Base-by-base conservation (phyloP, 805 yeast genomes). In the Saturnispora ahearnii region DNA sequence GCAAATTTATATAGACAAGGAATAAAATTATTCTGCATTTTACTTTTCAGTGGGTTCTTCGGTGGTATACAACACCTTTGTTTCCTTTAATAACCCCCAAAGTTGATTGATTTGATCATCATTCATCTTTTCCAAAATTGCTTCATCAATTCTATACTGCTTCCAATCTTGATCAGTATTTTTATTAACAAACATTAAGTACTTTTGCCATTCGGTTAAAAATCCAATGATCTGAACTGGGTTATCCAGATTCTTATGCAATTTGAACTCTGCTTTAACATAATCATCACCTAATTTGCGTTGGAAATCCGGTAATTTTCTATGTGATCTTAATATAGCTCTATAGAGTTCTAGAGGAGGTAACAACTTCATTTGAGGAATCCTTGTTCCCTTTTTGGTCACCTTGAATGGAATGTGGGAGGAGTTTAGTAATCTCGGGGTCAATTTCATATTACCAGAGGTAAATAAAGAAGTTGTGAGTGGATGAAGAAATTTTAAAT, bases 181-280 rank as follows among this genome's bases (percentile, higher is more conserved):
- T 40, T 53, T 53, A 22, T 44, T 44, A 24, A 86, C 75, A 63
- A 71, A 68, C 11, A 73, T 69, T 53, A 85, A 71, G 59, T 86
- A 86, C 53, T 84, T 91, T 65, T 93, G 99, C 99, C 99, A 93
- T 53, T 87, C 83, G 1, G 95, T 80, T 53, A 93, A 72, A 59
- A 93, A 93, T 10, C 97, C 99, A 10, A 93, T 89, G 32, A 93
- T 88, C 61, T 91, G 95, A 24, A 88, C 73, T 3, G 99, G 98
- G 64, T 93, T 89, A 56, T 88, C 96, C 6, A 84, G 76, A 44
- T 71, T 66, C 52, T 81, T 77, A 67, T 93, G 99, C 6, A 90
- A 83, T 59, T 81, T 80, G 71, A 93, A 93, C 68, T 93, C 99
- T 33, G 82, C 78, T 62, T 81, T 85, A 46, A 91, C 96, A 63